A percentile compares a stretch with the other conserved stretches of the same genome.
Conservation (phyloP, 192 early-diverging fungal species). For the Rhizophagus clarus region DNA sequence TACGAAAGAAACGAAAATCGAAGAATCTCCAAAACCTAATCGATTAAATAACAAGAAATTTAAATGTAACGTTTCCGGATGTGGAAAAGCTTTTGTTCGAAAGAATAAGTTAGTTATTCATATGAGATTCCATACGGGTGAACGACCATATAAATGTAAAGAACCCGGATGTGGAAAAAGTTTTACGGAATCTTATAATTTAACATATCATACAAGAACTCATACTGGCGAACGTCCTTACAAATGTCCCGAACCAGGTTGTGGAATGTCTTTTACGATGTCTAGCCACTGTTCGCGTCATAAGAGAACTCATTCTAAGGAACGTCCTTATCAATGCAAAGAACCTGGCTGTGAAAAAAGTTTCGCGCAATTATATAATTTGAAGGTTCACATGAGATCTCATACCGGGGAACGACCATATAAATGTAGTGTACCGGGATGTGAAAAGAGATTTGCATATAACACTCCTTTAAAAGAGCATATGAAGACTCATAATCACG, state of each 20-base stretch:
- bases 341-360: neutral
- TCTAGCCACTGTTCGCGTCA: neutral
- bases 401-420: neutral
- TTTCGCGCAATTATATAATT: neutral
- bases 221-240: neutral
- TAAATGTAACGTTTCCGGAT: no score
- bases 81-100: no score
- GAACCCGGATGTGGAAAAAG: neutral
- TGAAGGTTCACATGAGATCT: neutral
- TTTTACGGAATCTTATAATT: neutral
- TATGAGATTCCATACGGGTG: neutral
- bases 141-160: neutral
- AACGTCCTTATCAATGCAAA: neutral
- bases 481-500: neutral
- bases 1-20: no score
- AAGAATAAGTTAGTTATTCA: neutral
- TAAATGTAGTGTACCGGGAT: neutral
- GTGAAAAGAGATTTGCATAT: neutral
- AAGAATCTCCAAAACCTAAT: no score
- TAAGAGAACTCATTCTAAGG: neutral
- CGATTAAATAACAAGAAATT: no score
- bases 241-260: neutral
- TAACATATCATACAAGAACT: neutral
- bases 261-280: neutral
- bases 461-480: neutral